Conservation (phyloP, 163 green algal genomes). For the Chloroidium sp. region DNA sequence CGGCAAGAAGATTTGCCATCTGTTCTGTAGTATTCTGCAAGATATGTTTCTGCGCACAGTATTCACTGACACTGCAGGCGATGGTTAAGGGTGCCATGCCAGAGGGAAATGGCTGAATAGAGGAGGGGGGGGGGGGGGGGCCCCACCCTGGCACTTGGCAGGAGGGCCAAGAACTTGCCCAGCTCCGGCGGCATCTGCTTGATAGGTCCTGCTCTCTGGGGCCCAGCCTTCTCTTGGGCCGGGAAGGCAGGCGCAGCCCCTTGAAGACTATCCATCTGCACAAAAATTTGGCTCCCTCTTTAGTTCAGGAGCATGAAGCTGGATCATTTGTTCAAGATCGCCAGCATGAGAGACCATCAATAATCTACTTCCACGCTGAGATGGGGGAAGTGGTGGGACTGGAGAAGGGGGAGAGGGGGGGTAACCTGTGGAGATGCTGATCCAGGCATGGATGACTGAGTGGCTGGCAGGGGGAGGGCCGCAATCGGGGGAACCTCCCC, state of each 20-base stretch:
- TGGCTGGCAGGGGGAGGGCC: background rate
- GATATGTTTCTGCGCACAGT: too few relatives aligned
- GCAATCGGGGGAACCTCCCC: constrained; percentile 17
- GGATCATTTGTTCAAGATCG: too few relatives aligned
- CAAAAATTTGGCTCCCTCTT: too few relatives aligned
- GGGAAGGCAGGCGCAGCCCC: background rate
- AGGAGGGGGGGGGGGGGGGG: background rate
- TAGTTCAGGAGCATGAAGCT: background rate
- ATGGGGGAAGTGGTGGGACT: too few relatives aligned
- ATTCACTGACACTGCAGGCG: too few relatives aligned
- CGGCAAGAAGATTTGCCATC: background rate
- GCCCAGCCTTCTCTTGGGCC: background rate
- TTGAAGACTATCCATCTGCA: background rate
- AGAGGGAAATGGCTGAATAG: background rate
- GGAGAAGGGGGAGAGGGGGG: too few relatives aligned
- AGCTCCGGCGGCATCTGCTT: constrained; percentile 28
- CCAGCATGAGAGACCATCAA: background rate
- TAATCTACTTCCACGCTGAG: too few relatives aligned
- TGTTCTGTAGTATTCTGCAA: background rate
- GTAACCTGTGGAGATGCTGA: too few relatives aligned
- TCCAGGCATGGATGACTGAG: background rate
- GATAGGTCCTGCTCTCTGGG: background rate
- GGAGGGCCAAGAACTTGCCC: constrained; percentile 20
- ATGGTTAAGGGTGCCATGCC: too few relatives aligned
- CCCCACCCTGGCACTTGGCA: constrained; percentile 19